phyloP scores from a whole-genome alignment of 768 basidiomycete species.

The Boletus rubropictus region DNA sequence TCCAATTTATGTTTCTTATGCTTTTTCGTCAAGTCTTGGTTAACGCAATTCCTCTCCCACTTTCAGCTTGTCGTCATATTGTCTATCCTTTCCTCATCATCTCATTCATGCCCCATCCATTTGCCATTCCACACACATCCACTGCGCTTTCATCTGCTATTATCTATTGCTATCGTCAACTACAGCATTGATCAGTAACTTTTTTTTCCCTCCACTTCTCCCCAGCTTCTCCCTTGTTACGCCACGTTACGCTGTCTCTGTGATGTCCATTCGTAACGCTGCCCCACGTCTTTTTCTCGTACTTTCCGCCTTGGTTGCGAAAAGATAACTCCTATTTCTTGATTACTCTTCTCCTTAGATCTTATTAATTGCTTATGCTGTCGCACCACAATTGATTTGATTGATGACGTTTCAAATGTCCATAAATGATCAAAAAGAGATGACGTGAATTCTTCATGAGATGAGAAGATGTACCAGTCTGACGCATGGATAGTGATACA shows the following conservation, averaged over 20 bases:
- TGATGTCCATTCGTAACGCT: slow-evolving; percentile 16
- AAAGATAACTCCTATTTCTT: not conserved
- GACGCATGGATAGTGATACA: slow-evolving; percentile 23
- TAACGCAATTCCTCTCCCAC: slow-evolving; percentile 2
- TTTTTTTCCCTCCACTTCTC: not conserved
- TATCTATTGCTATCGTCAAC: slow-evolving; percentile 33
- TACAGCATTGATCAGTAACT: slow-evolving; percentile 12
- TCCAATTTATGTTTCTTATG: slow-evolving; percentile 16
- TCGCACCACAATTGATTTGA: not conserved
- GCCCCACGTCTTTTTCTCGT: slow-evolving; percentile 3
- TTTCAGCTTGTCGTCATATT: slow-evolving; percentile 27
- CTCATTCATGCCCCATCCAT: slow-evolving; percentile 11
- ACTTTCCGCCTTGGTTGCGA: slow-evolving; percentile 6
- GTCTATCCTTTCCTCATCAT: slow-evolving; percentile 5
- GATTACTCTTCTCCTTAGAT: slow-evolving; percentile 5
- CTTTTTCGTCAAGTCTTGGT: slow-evolving; percentile 1
- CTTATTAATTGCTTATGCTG: slow-evolving; percentile 16
- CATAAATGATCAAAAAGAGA: not conserved
- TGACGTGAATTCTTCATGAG: not conserved
- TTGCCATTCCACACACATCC: slow-evolving; percentile 18
- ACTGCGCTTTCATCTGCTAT: slow-evolving; percentile 28
- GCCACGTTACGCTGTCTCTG: slow-evolving; percentile 15
- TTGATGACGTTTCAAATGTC: not conserved
- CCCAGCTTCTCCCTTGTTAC: slow-evolving; percentile 1
- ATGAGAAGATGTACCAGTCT: not conserved